phyloP scores from a whole-genome alignment of 2,329 filamentous ascomycete genomes.

The Sporothrix schenckii region DNA sequence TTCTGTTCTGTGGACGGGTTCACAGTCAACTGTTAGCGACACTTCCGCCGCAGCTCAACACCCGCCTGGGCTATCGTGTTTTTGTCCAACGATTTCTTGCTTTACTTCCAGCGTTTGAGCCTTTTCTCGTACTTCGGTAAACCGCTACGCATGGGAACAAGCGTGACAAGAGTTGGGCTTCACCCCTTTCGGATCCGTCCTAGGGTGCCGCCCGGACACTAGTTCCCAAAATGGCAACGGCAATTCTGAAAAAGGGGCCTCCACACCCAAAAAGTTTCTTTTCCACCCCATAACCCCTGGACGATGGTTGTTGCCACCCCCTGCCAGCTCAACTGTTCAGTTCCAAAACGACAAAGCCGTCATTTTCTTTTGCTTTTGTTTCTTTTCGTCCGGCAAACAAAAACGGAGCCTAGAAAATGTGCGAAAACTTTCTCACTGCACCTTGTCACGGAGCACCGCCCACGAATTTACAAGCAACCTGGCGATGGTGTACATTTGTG shows the following conservation, averaged over 20 bases:
- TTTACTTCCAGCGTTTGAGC: not conserved
- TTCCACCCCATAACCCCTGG: constrained; percentile 13
- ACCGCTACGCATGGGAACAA: not conserved
- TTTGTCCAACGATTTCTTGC: not conserved
- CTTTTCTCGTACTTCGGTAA: constrained; percentile 1
- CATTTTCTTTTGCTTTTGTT: not conserved
- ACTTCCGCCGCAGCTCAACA: not conserved
- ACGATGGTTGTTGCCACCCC: constrained; percentile 8
- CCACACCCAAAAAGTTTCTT: constrained; percentile 27
- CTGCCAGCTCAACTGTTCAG: not conserved
- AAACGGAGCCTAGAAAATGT: not conserved
- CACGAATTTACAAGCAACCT: not conserved
- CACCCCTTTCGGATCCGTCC: constrained; percentile 28
- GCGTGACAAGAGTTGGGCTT: constrained; percentile 2
- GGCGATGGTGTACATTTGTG: not conserved
- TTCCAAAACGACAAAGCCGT: not conserved
- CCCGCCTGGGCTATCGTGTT: too few relatives aligned
- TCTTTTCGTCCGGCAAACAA: not conserved
- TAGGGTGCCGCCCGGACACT: constrained; percentile 11
- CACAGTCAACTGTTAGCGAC: not conserved
- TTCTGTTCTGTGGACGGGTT: not conserved
- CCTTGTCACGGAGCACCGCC: not conserved
- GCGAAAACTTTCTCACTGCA: constrained; percentile 4
- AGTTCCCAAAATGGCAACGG: constrained; percentile 25
- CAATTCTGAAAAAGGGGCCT: constrained; percentile 19